Evolutionary conservation across 306 rosid species (phyloP), one percentile per base, ranked within the genome.

Genomic region (Dalbergia oliveri): DNA sequence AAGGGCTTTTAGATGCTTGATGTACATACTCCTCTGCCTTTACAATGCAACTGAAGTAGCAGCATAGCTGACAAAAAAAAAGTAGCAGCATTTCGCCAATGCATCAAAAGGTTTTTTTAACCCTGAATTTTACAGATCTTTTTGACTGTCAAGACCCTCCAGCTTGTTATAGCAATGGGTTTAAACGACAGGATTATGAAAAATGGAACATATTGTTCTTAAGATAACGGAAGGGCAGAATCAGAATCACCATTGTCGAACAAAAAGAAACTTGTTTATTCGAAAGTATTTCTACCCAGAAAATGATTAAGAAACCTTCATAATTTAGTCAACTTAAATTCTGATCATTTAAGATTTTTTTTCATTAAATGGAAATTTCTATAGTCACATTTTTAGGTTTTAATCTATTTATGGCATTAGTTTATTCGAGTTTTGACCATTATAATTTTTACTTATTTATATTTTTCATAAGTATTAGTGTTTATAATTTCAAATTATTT

Each of bases 1-100:
- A 13, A 50, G 77, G 56, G 56, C 59, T 19, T 26, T 69, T 70
- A 14, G 57, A 75, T 66, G 41, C 3, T 19, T 72, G 23, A 58
- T 87, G 83, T 87, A 72, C 41, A 80, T 79, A 79, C 35, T 26
- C 53, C 41, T 41, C 31, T 63, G 54, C 63, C 43, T 67, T 76
- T 35, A 9, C 41, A 33, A 16, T 51, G 79, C 75, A 62, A 56
- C 41, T 37, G 45, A 33, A 51, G 37, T 37, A 8, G 16, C 66
- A 51, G 66, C 73, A 15, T 37, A 49, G 1, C 2, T 2, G 11
- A 43, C 68, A 33, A n/a, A n/a, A n/a, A n/a, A n/a, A n/a, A n/a
- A n/a, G n/a, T n/a, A n/a, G n/a, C n/a, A n/a, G n/a, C 9, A 11
- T 37, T 35, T 66, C 41, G 51, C 34, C 62, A 77, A 37, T 23